Conservation (phyloP, 768 basidiomycete genomes). For the Boletus patriciae region DNA sequence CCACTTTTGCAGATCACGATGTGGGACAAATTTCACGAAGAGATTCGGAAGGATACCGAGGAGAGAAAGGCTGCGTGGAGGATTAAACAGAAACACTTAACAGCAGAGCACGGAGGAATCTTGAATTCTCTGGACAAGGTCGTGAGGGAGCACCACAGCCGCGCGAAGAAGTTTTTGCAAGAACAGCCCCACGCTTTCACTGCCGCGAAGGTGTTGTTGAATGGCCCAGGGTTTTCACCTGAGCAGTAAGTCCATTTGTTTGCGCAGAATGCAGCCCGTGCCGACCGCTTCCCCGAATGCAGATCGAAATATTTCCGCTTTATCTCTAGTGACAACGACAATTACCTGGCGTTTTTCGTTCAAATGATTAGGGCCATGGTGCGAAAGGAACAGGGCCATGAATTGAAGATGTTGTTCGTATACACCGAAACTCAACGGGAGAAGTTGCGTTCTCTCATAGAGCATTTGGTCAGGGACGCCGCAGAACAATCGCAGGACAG, state of each 20-base stretch:
- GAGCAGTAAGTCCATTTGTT: not conserved
- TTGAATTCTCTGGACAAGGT: not conserved
- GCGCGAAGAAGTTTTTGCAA: not conserved
- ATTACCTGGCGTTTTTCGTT: not conserved
- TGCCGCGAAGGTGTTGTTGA: not conserved
- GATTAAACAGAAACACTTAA: not conserved
- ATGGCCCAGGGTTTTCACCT: not conserved
- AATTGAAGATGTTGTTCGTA: not conserved
- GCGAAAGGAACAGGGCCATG: not conserved
- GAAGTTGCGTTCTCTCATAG: not conserved
- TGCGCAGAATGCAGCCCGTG: not conserved
- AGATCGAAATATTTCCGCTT: not conserved
- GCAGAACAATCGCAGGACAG: not conserved
- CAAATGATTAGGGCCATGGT: constrained; percentile 5
- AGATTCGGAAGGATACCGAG: not conserved
- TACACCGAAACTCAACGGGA: not conserved
- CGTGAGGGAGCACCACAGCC: not conserved
- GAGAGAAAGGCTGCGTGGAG: not conserved
- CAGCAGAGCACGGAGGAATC: not conserved
- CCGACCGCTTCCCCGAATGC: not conserved
- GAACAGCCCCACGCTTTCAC: not conserved
- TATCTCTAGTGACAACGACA: not conserved
- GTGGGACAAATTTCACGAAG: not conserved
- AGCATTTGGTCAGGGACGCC: not conserved
- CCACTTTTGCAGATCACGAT: not conserved